Percentiles rank a stretch among this genome's conserved stretches.
Conservation (phyloP, 1,284 basidiomycete species). For the Cutaneotrichosporon sp. region DNA sequence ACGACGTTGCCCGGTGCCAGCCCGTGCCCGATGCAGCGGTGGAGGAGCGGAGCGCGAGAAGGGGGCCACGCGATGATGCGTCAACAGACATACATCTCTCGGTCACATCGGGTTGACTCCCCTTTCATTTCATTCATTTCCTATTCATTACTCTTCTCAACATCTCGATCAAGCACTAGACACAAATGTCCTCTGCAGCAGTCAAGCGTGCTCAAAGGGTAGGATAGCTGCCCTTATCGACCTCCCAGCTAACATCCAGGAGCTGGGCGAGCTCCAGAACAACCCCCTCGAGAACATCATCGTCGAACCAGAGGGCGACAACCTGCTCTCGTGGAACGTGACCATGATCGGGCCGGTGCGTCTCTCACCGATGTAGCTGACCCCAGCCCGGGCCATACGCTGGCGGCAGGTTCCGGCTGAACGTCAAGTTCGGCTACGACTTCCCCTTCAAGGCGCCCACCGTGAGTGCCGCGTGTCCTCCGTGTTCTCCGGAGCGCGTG, state of each 20-base stretch:
- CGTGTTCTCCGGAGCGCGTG: no score
- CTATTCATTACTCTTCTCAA: not conserved
- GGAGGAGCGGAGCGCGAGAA: no score
- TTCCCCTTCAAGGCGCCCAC: constrained; percentile 87
- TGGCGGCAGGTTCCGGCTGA: constrained; percentile 73
- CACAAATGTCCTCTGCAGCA: constrained; percentile 32
- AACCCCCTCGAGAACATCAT: constrained; percentile 56
- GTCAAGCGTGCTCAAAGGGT: constrained; percentile 39
- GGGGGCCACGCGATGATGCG: no score
- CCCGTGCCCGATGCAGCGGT: no score
- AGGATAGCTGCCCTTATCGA: not conserved
- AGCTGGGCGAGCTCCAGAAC: constrained; percentile 39
- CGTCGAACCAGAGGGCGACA: constrained; percentile 64
- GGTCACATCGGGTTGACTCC: not conserved
- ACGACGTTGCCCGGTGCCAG: no score
- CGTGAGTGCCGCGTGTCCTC: constrained; percentile 52
- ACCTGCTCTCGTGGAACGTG: constrained; percentile 73
- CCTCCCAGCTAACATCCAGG: constrained; percentile 26
- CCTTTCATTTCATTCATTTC: not conserved
- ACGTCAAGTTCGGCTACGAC: constrained; percentile 63
- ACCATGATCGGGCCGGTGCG: constrained; percentile 69
- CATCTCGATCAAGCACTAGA: no score
- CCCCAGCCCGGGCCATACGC: constrained; percentile 71
- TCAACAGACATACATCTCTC: no score
- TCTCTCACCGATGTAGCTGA: constrained; percentile 9